Base-by-base conservation (phyloP, 2,329 filamentous ascomycete species). In the Piedraia hortae region DNA sequence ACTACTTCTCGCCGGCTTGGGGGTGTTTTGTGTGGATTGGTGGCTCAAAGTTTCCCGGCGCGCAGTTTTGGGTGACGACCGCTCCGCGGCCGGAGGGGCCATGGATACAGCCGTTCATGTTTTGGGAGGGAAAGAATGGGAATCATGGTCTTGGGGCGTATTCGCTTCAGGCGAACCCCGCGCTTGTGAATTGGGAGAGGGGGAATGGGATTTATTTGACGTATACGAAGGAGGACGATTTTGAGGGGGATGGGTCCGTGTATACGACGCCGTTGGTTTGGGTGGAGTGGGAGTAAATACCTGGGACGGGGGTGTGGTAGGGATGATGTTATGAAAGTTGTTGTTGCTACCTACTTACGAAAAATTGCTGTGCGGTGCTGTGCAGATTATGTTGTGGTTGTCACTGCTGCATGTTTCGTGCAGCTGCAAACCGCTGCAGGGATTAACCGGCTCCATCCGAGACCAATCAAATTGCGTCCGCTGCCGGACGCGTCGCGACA, bases 241-340 rank as follows among this genome's bases (percentile, higher is more conserved):
- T 22, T n/a, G 15, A 22, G 21, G 10, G 10, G 10, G 16, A 17
- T 17, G 21, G 21, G 4, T 16, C 14, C 11, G 7, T n/a, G 13
- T 22, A 22, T 22, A 22, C 21, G 8, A 22, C 8, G 5, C 21
- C 21, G 15, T 10, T 22, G 12, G 15, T 22, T 2, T 22, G 17
- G 10, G 21, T 22, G 14, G 21, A 22, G 21, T 22, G 21, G 21
- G 21, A 22, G 8, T 22, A 10, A 22, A n/a, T n/a, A n/a, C n/a
- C n/a, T n/a, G n/a, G n/a, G n/a, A n/a, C n/a, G n/a, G n/a, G n/a
- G n/a, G n/a, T n/a, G n/a, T n/a, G n/a, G n/a, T n/a, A n/a, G n/a
- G n/a, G n/a, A n/a, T n/a, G n/a, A n/a, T n/a, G n/a, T n/a, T n/a
- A n/a, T n/a, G n/a, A n/a, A n/a, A n/a, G n/a, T n/a, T n/a, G n/a